Conservation (phyloP, 352 stramenopile genomes). For the Globisporangium alternatum region DNA sequence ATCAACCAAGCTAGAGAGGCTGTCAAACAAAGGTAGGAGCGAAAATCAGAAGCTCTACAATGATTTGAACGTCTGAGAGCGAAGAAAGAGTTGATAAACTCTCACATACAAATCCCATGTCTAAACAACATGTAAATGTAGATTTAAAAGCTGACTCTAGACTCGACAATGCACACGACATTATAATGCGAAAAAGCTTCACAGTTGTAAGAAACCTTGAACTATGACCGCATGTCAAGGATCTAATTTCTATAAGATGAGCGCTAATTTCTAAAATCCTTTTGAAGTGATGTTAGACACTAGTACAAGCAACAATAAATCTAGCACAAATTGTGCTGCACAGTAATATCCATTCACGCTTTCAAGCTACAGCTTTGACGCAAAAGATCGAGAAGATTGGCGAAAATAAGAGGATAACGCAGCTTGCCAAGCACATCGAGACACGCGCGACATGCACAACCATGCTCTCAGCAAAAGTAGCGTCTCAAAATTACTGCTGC, state of each 20-base stretch:
- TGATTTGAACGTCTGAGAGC: not conserved
- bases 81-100: not conserved
- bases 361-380: not conserved
- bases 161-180: not conserved
- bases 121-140: not conserved
- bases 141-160: not conserved
- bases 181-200: no score
- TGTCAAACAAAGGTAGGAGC: not conserved
- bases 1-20: no score
- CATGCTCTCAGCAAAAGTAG: slow-evolving; percentile 4
- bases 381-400: not conserved
- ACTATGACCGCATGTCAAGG: no score
- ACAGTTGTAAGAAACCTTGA: no score
- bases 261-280: no score
- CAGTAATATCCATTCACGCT: no score
- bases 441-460: slow-evolving; percentile 8
- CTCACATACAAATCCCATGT: not conserved
- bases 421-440: not conserved
- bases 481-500: slow-evolving; percentile 9
- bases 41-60: not conserved
- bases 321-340: no score
- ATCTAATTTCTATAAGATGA: no score
- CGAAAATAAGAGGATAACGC: not conserved
- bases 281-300: no score
- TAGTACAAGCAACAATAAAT: no score